Evolutionary conservation across 192 early-diverging fungal genomes (phyloP).

Genomic region (Mortierella hygrophila): DNA sequence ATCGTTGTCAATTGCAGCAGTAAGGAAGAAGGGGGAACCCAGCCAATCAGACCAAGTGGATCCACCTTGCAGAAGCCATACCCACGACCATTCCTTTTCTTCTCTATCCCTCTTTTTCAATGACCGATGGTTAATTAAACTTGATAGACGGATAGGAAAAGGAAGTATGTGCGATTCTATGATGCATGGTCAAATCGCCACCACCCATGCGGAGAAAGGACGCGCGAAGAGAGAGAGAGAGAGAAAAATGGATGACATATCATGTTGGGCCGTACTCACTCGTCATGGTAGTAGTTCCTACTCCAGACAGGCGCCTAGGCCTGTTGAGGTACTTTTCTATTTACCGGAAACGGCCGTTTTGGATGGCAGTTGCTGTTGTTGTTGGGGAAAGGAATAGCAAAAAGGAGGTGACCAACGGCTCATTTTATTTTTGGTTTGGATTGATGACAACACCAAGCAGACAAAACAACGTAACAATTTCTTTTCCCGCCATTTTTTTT

Average conservation of each 20-base stretch:
- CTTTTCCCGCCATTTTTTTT: constrained; percentile 22
- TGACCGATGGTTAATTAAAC: neutral
- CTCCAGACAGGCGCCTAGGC: no score
- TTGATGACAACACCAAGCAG: neutral
- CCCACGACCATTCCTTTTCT: neutral
- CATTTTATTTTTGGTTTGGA: constrained; percentile 8
- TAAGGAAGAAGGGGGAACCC: neutral
- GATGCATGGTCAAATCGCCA: neutral
- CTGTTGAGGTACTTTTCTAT: neutral
- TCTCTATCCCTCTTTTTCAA: neutral
- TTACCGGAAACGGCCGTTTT: neutral
- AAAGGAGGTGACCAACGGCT: neutral
- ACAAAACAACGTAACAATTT: neutral
- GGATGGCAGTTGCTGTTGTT: neutral
- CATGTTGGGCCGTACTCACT: neutral
- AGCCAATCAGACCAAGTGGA: neutral
- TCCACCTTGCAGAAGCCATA: neutral
- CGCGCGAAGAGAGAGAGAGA: neutral
- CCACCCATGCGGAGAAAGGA: neutral
- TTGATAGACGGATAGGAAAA: neutral
- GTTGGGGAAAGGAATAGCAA: neutral
- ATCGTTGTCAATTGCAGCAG: neutral
- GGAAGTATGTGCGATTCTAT: neutral
- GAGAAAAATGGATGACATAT: neutral
- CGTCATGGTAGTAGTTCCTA: no score